Evolutionary conservation across 2,329 filamentous ascomycete genomes (phyloP), one percentile per base, ranked within the genome.

Genomic region (Xylaria sp.): DNA sequence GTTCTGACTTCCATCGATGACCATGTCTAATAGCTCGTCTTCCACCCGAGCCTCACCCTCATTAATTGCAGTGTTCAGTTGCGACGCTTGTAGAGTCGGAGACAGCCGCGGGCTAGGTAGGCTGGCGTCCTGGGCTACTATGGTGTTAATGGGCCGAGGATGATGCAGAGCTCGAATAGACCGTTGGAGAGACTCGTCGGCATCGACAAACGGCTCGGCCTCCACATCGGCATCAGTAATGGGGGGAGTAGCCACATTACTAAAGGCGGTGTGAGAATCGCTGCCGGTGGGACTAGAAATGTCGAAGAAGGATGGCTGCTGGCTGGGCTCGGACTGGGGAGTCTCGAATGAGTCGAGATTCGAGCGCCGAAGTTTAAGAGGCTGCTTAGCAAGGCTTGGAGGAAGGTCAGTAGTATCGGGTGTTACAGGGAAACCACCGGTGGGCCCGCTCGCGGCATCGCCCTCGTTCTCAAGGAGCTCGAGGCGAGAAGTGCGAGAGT

Each of bases 41-140:
- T 84, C 82, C 10, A 77, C 61, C n/a, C 7, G 67, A 59, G 64
- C 80, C 2, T 81, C 81, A 12, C 81, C 80, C 1, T 86, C 84
- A 50, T 85, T 78, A 30, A 78, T 78, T 30, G 75, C 74, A 1
- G 78, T 76, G 25, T 83, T 83, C 8, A 84, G 77, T 73, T 88
- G 85, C 30, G 85, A 84, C 50, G 95, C 92, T 74, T 93, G 93
- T 67, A 97, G 88, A 6, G 95, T 97, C 4, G 96, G 96, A 30
- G 96, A 99, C 65, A 99, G 82, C 76, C 96, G 94, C 39, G 96
- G 96, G 78, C 96, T 99, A 60, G 96, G 96, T 69, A 99, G 85
- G 80, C 93, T 97, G 71, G 93, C 93, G 83, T 97, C 95, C 78
- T 96, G 92, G 45, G 91, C 90, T 65, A 90, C 88, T 63, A 91